These are phyloP conservation scores for Leccinum aurantiacum DNA, from an alignment of 768 basidiomycete species.

Conservation along the genomic window DNA sequence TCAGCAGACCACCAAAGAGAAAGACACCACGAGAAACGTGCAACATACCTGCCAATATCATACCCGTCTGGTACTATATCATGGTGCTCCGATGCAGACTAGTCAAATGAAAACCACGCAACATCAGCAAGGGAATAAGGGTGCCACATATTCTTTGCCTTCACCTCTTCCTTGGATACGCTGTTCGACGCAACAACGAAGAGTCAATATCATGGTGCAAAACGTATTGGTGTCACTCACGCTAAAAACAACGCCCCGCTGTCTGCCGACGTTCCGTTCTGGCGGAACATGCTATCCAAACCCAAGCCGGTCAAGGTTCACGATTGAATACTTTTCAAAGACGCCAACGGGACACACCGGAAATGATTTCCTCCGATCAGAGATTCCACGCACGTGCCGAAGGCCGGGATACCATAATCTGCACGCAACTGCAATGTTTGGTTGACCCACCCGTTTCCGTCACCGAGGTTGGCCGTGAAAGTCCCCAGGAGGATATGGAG, in stretches of 20 bases:
- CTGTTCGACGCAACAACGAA: slow-evolving; percentile 23
- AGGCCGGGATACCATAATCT: slow-evolving; percentile 36
- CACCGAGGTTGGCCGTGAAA: slow-evolving; percentile 46
- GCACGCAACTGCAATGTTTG: slow-evolving; percentile 46
- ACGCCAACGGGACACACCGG: slow-evolving; percentile 30
- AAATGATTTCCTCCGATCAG: slow-evolving; percentile 50
- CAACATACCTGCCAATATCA: slow-evolving; percentile 43
- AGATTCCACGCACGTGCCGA: slow-evolving; percentile 49
- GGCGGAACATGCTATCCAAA: slow-evolving; percentile 44
- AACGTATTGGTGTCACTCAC: slow-evolving; percentile 33
- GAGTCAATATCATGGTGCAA: background rate
- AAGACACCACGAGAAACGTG: too few relatives aligned
- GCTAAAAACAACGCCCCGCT: slow-evolving; percentile 57
- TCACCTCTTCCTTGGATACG: slow-evolving; percentile 48
- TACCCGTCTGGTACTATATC: slow-evolving; percentile 49
- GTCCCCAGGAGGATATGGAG: slow-evolving; percentile 36
- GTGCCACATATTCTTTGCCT: background rate
- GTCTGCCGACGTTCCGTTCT: slow-evolving; percentile 55
- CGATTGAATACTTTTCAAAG: background rate
- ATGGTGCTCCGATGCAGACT: slow-evolving; percentile 38
- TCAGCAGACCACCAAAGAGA: too few relatives aligned
- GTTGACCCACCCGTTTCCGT: slow-evolving; percentile 44
- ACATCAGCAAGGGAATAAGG: background rate
- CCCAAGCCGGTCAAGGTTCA: background rate
- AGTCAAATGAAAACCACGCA: background rate